phyloP scores from a whole-genome alignment of 345 rosid genomes.

The Salix purpurea region DNA sequence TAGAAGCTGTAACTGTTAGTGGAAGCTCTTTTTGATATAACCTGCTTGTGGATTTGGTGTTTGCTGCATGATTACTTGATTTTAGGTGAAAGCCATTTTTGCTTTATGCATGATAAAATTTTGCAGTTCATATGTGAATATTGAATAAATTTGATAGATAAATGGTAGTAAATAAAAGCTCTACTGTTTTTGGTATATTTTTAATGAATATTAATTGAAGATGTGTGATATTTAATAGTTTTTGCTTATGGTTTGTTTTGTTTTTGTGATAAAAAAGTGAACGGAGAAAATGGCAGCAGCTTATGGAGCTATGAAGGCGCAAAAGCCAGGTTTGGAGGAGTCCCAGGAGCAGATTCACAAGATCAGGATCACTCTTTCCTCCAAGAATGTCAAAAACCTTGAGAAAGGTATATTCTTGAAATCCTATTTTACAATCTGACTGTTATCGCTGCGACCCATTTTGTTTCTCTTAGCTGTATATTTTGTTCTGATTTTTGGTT shows the following conservation, averaged over 20 bases:
- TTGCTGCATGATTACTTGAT: too few species aligned
- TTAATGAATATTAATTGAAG: neutral
- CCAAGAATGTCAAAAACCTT: slow-evolving; percentile 67
- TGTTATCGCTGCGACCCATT: too few species aligned
- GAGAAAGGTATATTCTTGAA: slow-evolving; percentile 48
- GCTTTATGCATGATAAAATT: neutral
- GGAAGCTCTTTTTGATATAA: too few species aligned
- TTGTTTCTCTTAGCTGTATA: neutral
- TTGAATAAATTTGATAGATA: neutral
- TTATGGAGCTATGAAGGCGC: slow-evolving; percentile 28
- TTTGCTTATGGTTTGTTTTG: neutral
- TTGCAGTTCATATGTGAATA: neutral
- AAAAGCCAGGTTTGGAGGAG: slow-evolving; percentile 62
- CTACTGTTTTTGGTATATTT: neutral
- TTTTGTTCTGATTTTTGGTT: neutral
- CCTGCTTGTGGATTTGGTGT: too few species aligned
- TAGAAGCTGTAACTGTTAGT: neutral
- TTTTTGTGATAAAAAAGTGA: neutral
- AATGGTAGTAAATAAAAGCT: neutral
- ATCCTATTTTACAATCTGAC: neutral
- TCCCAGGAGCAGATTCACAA: slow-evolving; percentile 59
- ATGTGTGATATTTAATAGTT: neutral
- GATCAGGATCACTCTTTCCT: slow-evolving; percentile 74
- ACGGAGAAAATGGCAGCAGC: slow-evolving; percentile 19
- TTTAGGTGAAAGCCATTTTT: neutral